Percentiles rank a stretch among this genome's conserved stretches.
Evolutionary conservation across 495 filamentous ascomycete species (phyloP).

Genomic region (Talaromyces nanjingensis): DNA sequence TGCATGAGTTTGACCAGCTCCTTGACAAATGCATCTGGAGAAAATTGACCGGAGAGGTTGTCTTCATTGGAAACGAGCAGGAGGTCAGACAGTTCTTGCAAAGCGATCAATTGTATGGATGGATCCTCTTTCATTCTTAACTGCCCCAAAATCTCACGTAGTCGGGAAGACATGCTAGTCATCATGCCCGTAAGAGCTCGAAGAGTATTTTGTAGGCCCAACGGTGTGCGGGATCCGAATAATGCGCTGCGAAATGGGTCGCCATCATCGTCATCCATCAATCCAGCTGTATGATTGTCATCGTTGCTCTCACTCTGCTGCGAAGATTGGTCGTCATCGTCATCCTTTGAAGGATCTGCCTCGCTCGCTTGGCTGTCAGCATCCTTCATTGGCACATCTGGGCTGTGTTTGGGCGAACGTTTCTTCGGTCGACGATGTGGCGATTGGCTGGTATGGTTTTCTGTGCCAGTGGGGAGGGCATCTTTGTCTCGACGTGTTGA

Average conservation of each 20-base stretch:
- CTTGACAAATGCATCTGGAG: slow-evolving; percentile 89
- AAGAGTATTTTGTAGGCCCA: slow-evolving; percentile 72
- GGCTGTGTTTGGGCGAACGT: slow-evolving; percentile 43
- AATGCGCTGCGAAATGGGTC: slow-evolving; percentile 72
- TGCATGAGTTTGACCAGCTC: slow-evolving; percentile 92
- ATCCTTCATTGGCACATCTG: slow-evolving; percentile 47
- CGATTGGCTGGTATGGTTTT: slow-evolving; percentile 29
- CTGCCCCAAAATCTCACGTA: slow-evolving; percentile 79
- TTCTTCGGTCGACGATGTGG: slow-evolving; percentile 46
- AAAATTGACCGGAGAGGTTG: slow-evolving; percentile 92
- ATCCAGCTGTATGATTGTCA: slow-evolving; percentile 39
- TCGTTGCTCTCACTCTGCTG: slow-evolving; percentile 57
- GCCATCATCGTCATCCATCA: slow-evolving; percentile 62
- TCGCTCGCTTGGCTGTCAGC: slow-evolving; percentile 35
- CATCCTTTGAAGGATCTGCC: slow-evolving; percentile 19
- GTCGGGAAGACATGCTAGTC: slow-evolving; percentile 67
- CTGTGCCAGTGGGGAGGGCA: neutral
- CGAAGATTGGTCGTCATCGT: slow-evolving; percentile 30
- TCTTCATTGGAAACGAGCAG: slow-evolving; percentile 93
- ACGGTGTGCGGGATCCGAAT: slow-evolving; percentile 60
- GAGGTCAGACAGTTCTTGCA: slow-evolving; percentile 90
- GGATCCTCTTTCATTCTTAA: slow-evolving; percentile 82
- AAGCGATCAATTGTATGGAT: slow-evolving; percentile 81
- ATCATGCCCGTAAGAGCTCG: slow-evolving; percentile 87
- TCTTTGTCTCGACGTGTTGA: slow-evolving; percentile 16